Evolutionary conservation across 805 yeast species (phyloP).

Genomic region (Candida methanosorbosa): DNA sequence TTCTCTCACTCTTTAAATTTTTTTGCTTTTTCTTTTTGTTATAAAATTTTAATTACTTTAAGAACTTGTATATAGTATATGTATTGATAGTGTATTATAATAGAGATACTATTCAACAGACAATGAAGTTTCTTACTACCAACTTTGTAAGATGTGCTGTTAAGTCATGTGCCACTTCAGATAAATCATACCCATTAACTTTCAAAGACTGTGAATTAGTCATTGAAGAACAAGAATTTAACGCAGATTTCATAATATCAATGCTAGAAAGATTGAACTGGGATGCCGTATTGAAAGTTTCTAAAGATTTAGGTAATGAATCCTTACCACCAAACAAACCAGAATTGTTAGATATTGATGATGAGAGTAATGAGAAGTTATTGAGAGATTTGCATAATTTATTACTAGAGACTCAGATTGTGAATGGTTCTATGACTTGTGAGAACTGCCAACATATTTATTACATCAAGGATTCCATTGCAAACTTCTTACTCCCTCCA

Average conservation of each 20-base stretch:
- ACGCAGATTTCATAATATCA: slow-evolving; percentile 68
- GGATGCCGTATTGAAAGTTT: slow-evolving; percentile 74
- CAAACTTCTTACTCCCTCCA: slow-evolving; percentile 91
- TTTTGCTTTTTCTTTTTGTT: no score
- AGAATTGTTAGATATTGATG: slow-evolving; percentile 29
- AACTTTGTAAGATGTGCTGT: slow-evolving; percentile 94
- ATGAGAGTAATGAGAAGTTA: slow-evolving; percentile 43
- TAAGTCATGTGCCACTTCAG: slow-evolving; percentile 65
- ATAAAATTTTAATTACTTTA: no score
- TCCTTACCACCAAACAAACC: slow-evolving; percentile 58
- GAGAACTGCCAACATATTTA: slow-evolving; percentile 79
- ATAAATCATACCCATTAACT: slow-evolving; percentile 72
- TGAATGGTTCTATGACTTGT: slow-evolving; percentile 87
- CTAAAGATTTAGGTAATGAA: slow-evolving; percentile 63
- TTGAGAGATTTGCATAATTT: slow-evolving; percentile 70
- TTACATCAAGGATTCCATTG: slow-evolving; percentile 86
- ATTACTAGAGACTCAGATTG: slow-evolving; percentile 76
- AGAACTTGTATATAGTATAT: no score
- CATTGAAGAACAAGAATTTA: slow-evolving; percentile 73
- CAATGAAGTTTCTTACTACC: slow-evolving; percentile 90
- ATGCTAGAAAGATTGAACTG: slow-evolving; percentile 82
- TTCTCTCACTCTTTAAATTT: no score
- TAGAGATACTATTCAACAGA: no score
- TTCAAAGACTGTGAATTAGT: slow-evolving; percentile 62
- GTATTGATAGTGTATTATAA: no score